A percentile compares a stretch with the other conserved stretches of the same genome.
Conservation (phyloP, 371 early-diverging fungal genomes). For the Lichtheimia corymbifera region DNA sequence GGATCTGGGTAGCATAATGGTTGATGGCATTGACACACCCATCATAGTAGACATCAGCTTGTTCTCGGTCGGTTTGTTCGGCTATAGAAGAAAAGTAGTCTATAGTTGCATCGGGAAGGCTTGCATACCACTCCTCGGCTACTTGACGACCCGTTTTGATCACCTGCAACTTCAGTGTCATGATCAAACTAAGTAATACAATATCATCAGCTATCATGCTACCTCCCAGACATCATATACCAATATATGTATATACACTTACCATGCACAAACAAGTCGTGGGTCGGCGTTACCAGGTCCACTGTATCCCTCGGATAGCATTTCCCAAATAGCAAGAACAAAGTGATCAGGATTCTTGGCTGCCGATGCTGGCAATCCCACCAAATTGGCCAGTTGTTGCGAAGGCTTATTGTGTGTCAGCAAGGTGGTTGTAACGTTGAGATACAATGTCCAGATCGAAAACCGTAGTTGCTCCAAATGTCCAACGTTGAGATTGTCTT, state of each 20-base stretch:
- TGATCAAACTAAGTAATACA: slow-evolving; percentile 25
- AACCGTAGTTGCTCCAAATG: slow-evolving; percentile 9
- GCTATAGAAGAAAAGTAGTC: slow-evolving; percentile 16
- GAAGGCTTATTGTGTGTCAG: slow-evolving; percentile 11
- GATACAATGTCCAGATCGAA: slow-evolving; percentile 31
- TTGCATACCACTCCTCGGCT: slow-evolving; percentile 39
- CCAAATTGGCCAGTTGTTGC: slow-evolving; percentile 11
- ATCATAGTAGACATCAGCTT: slow-evolving; percentile 10
- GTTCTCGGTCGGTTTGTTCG: slow-evolving; percentile 4
- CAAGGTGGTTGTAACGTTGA: slow-evolving; percentile 37
- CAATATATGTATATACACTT: slow-evolving; percentile 8
- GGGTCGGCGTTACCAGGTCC: slow-evolving; percentile 24
- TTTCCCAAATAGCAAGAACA: slow-evolving; percentile 28
- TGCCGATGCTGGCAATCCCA: slow-evolving; percentile 14
- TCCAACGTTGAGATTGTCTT: slow-evolving; percentile 1
- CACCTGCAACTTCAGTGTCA: slow-evolving; percentile 29
- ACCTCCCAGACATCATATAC: neutral
- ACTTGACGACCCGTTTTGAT: slow-evolving; percentile 30
- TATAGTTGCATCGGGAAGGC: slow-evolving; percentile 27
- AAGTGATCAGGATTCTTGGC: slow-evolving; percentile 16
- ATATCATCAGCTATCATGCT: neutral
- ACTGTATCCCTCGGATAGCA: slow-evolving; percentile 19
- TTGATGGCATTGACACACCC: slow-evolving; percentile 30
- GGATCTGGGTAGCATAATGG: slow-evolving; percentile 28
- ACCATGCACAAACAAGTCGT: slow-evolving; percentile 36